Evolutionary conservation across 495 filamentous ascomycete species (phyloP).

Genomic region (Aspergillus funiculosus): DNA sequence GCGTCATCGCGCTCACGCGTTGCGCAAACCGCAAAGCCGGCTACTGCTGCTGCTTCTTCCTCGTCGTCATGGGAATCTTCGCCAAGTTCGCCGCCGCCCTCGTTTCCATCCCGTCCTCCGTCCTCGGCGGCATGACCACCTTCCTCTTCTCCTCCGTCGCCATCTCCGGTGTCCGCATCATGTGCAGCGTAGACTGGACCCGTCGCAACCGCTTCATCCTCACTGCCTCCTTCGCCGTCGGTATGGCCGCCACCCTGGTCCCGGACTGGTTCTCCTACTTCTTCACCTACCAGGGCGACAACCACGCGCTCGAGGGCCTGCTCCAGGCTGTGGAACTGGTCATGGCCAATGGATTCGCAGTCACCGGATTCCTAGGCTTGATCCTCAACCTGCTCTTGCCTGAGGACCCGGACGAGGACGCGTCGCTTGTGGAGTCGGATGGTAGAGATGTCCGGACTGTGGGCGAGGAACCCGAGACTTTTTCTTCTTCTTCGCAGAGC

Average conservation of each 20-base stretch:
- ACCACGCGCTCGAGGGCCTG: constrained; percentile 68
- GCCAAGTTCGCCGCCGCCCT: constrained; percentile 88
- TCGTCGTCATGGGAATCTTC: constrained; percentile 84
- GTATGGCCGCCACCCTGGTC: constrained; percentile 76
- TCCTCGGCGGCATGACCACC: constrained; percentile 89
- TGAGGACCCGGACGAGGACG: constrained; percentile 64
- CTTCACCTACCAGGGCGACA: constrained; percentile 67
- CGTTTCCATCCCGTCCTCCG: constrained; percentile 71
- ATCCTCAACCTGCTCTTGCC: constrained; percentile 67
- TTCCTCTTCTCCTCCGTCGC: constrained; percentile 84
- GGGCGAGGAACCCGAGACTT: no score
- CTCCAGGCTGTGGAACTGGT: constrained; percentile 76
- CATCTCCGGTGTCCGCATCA: constrained; percentile 81
- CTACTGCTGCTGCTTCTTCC: constrained; percentile 70
- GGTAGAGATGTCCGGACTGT: no score
- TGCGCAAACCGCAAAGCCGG: constrained; percentile 87
- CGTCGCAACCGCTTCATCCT: constrained; percentile 85
- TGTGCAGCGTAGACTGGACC: constrained; percentile 70
- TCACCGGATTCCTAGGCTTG: constrained; percentile 66
- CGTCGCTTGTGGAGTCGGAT: constrained; percentile 22
- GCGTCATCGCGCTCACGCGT: constrained; percentile 82
- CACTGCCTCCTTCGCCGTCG: constrained; percentile 68
- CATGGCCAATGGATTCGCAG: constrained; percentile 62
- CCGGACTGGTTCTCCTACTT: constrained; percentile 71
- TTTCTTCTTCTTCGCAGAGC: neutral